A percentile compares a stretch with the other conserved stretches of the same genome.
phyloP scores from a whole-genome alignment of 768 basidiomycete genomes.

The Naganishia friedmannii region DNA sequence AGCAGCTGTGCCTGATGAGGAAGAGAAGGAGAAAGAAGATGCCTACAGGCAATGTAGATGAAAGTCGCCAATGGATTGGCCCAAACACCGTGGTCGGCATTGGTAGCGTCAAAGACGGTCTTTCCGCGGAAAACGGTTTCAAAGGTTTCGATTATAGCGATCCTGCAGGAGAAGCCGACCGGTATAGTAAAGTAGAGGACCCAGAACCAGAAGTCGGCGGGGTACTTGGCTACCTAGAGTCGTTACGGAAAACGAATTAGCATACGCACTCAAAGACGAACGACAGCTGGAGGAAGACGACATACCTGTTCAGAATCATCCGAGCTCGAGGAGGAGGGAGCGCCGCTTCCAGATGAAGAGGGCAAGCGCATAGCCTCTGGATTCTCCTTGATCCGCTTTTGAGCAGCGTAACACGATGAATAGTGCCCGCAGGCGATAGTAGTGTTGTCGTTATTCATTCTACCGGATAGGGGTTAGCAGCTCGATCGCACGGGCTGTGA shows the following conservation, averaged over 20 bases:
- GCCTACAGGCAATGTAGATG: slow-evolving; percentile 7
- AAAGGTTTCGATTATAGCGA: neutral
- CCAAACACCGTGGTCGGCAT: neutral
- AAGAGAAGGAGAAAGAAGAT: too few species aligned
- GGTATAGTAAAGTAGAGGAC: neutral
- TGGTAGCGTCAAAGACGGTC: neutral
- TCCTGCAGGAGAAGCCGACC: neutral
- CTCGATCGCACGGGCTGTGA: neutral
- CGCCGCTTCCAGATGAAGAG: too few species aligned
- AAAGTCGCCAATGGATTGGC: neutral
- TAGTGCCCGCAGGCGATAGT: too few species aligned
- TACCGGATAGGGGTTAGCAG: neutral
- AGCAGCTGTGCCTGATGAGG: too few species aligned
- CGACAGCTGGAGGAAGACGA: too few species aligned
- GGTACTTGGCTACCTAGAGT: neutral
- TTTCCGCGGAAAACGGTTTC: neutral
- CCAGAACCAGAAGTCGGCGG: neutral
- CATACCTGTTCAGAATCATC: too few species aligned
- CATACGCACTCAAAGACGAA: too few species aligned
- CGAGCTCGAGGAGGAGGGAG: too few species aligned
- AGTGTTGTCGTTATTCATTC: neutral
- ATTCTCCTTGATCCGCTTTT: neutral
- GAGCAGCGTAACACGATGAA: too few species aligned
- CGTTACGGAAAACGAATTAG: neutral
- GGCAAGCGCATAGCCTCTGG: too few species aligned